Evolutionary conservation across 192 early-diverging fungal genomes (phyloP).

Genomic region (Coemansia sp.): DNA sequence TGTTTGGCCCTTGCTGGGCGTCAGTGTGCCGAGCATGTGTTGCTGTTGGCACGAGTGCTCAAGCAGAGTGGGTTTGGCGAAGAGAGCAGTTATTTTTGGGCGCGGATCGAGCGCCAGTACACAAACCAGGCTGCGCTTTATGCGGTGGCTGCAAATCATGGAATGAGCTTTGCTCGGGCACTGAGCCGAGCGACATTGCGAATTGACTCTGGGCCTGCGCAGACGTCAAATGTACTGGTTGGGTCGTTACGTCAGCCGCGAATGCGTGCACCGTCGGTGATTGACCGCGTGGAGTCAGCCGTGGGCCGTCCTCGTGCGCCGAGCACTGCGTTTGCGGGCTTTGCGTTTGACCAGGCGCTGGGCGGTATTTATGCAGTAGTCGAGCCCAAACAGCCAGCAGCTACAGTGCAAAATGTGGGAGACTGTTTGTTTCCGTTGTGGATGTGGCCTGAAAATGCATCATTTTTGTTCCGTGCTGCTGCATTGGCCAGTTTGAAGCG

Average conservation of each 20-base stretch:
- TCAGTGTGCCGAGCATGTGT: constrained; percentile 33
- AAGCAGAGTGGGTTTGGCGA: constrained; percentile 26
- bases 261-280: not conserved
- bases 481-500: constrained; percentile 27
- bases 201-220: not conserved
- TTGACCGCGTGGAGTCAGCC: not conserved
- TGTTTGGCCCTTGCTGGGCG: constrained; percentile 36
- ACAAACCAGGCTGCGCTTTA: constrained; percentile 17
- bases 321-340: constrained; percentile 26
- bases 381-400: constrained; percentile 19
- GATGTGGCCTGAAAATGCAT: constrained; percentile 33
- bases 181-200: not conserved
- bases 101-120: constrained; percentile 21
- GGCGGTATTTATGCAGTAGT: constrained; percentile 18
- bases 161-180: constrained; percentile 25
- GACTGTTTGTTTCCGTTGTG: constrained; percentile 23
- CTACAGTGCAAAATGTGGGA: not conserved
- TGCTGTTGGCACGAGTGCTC: constrained; percentile 19
- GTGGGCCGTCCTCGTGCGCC: not conserved
- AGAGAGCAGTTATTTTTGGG: constrained; percentile 40
- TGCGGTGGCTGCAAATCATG: constrained; percentile 10
- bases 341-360: constrained; percentile 37
- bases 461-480: constrained; percentile 23
- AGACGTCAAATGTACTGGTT: constrained; percentile 7
- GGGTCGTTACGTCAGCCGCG: constrained; percentile 17